A percentile compares a stretch with the other conserved stretches of the same genome.
Evolutionary conservation across 116 monocot genomes (phyloP).

Genomic region (Cymodocea nodosa): DNA sequence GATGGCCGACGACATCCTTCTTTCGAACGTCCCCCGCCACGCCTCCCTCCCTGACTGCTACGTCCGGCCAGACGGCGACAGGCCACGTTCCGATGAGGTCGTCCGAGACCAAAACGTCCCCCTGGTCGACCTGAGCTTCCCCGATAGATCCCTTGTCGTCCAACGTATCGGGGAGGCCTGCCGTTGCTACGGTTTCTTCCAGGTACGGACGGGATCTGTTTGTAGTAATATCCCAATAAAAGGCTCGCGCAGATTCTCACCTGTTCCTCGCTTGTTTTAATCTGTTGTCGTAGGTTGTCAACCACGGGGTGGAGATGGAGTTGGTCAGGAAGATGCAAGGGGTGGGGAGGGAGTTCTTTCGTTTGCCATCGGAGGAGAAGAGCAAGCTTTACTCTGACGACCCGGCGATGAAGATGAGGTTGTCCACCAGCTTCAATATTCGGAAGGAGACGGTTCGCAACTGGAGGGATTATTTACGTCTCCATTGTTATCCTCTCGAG

Average conservation of each 20-base stretch:
- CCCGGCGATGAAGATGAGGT: conserved; percentile 51
- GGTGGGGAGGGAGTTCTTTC: conserved; percentile 44
- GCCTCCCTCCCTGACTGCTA: conserved; percentile 16
- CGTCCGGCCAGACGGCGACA: conserved; percentile 37
- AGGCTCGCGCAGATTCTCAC: not conserved
- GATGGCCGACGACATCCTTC: too few species aligned
- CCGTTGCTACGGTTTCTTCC: conserved; percentile 52
- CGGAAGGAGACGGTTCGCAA: conserved; percentile 59
- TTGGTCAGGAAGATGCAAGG: conserved; percentile 24
- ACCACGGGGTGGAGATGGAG: conserved; percentile 44
- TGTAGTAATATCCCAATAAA: not conserved
- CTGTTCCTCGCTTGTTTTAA: not conserved
- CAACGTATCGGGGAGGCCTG: conserved; percentile 33
- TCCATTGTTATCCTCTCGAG: conserved; percentile 76
- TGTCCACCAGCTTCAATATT: conserved; percentile 83
- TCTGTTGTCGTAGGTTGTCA: conserved; percentile 24
- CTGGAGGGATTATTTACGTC: conserved; percentile 79
- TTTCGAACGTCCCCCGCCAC: too few species aligned
- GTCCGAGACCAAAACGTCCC: conserved; percentile 36
- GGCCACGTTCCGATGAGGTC: conserved; percentile 40
- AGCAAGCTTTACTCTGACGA: conserved; percentile 63
- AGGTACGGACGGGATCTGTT: conserved; percentile 14
- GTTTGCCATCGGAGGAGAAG: conserved; percentile 62
- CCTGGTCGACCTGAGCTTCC: conserved; percentile 29
- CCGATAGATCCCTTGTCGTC: conserved; percentile 14